Evolutionary conservation across 306 rosid species (phyloP).

Genomic region (Carpinus viminea): DNA sequence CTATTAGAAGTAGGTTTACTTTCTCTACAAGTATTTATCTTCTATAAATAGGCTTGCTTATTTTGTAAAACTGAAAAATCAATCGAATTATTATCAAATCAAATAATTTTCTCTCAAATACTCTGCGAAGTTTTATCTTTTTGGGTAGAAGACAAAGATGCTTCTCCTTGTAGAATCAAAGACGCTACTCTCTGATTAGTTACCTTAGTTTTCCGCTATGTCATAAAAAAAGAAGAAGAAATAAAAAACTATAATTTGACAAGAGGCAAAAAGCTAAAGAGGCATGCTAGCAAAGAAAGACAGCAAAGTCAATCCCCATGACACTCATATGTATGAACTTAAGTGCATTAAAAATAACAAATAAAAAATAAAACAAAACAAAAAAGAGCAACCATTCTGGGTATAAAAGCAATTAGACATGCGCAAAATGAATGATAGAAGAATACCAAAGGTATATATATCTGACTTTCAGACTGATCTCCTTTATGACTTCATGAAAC

Average conservation of each 20-base stretch:
- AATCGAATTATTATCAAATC: too few relatives aligned
- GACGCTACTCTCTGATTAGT: too few relatives aligned
- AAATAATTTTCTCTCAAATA: too few relatives aligned
- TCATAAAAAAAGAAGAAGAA: background rate
- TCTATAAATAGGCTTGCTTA: too few relatives aligned
- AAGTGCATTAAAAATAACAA: background rate
- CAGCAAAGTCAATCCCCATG: background rate
- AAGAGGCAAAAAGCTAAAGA: slow-evolving; percentile 6
- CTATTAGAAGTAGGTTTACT: too few relatives aligned
- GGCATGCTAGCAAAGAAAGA: slow-evolving; percentile 4
- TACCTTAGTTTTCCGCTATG: too few relatives aligned
- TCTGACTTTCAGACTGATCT: background rate
- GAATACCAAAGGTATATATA: background rate
- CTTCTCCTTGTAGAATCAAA: too few relatives aligned
- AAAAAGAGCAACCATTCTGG: background rate
- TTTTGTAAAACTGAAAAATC: too few relatives aligned
- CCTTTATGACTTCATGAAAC: background rate
- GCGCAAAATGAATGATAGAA: background rate
- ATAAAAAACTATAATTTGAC: background rate
- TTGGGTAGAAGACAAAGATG: too few relatives aligned
- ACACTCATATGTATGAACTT: background rate
- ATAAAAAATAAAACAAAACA: background rate
- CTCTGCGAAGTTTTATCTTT: too few relatives aligned
- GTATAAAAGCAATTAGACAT: background rate
- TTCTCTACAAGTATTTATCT: too few relatives aligned